Base-by-base conservation (phyloP, 2,329 filamentous ascomycete genomes). In the Elsinoe fawcettii region DNA sequence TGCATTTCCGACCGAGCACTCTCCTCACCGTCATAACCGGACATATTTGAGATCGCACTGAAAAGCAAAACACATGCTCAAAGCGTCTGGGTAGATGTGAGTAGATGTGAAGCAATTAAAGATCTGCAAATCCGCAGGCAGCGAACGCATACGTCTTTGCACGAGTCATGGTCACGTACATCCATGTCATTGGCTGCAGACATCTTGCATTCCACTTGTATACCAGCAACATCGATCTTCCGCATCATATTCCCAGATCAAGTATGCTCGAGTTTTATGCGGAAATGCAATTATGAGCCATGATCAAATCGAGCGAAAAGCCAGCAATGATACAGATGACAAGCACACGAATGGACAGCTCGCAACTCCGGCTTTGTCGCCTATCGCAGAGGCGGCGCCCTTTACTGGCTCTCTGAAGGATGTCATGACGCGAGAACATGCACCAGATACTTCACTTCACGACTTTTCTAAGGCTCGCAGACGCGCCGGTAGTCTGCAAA, bases 1-100 rank as follows among this genome's bases (percentile, higher is more conserved):
- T 55, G 3, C 11, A 14, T 37, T 7, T 3, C 14, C 3, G 14
- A 37, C 11, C 4, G 3, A 14, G 3, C 3, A 5, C 34, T 63
- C 6, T 53, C 9, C 16, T 23, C 63, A 70, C 74, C 73, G 66
- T 77, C 73, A 69, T 77, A 77, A 60, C 73, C 73, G 57, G 74
- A 75, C 74, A 76, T 76, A 8, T 37, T 62, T 43, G 22, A 2
- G 11, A 36, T n/a, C 20, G 16, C 8, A 16, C 6, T 22, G 39
- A 44, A 36, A 11, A 14, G 51, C 41, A 49, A 25, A 9, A 30
- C 30, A 37, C 25, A 51, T 49, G 14, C 16, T 58, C 27, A 6
- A 14, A 14, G 49, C 14, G 23, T 18, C 6, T 20, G 18, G n/a
- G n/a, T n/a, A n/a, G n/a, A n/a, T n/a, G n/a, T n/a, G n/a, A n/a